Conservation (phyloP, 169 alveolate species). For the Eimeria praecox region DNA sequence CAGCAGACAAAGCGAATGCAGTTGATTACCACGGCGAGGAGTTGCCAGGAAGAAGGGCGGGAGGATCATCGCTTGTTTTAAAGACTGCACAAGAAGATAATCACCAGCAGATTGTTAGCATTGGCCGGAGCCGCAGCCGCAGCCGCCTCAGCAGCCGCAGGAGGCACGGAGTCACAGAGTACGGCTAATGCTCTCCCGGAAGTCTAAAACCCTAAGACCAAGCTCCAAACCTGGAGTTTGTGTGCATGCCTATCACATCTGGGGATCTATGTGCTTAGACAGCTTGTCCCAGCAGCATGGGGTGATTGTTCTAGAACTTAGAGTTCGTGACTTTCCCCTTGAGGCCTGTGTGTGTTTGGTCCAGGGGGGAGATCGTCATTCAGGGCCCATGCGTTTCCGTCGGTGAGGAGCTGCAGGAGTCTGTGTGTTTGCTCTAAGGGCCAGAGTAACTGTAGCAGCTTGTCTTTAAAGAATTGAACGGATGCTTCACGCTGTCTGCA, state of each 20-base stretch:
- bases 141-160: conserved; percentile 21
- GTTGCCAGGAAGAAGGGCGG: conserved; percentile 19
- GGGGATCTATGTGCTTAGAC: no score
- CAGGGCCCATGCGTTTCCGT: conserved; percentile 72
- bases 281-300: neutral
- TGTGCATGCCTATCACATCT: no score
- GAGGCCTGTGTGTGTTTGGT: neutral
- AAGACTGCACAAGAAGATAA: neutral
- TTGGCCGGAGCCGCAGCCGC: neutral
- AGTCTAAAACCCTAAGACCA: neutral
- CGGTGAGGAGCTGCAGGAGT: conserved; percentile 17
- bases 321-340: neutral
- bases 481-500: neutral
- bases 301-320: neutral
- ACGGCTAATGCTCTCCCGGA: neutral
- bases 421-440: neutral
- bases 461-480: neutral
- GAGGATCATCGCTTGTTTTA: conserved; percentile 13
- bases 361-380: conserved; percentile 57
- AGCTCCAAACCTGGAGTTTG: neutral
- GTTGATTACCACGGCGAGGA: conserved; percentile 49
- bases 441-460: neutral
- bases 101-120: neutral
- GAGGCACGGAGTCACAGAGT: conserved; percentile 60
- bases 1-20: conserved; percentile 13